phyloP scores from a whole-genome alignment of 2,329 filamentous ascomycete genomes.

The Alternaria sp. region DNA sequence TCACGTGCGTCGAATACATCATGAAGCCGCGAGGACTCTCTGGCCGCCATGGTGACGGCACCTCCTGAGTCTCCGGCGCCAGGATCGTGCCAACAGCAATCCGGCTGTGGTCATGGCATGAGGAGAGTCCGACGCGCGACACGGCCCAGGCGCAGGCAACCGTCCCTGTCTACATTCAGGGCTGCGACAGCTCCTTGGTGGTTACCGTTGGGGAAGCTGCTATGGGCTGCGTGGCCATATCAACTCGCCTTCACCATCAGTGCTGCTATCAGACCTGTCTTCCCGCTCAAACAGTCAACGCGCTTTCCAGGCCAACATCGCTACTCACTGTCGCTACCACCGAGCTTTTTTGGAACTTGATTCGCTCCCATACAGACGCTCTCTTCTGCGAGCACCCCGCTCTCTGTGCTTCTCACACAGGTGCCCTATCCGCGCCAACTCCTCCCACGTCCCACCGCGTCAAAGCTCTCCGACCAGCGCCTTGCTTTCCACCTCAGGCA shows the following conservation, averaged over 20 bases:
- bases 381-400: constrained; percentile 3
- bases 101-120: constrained; percentile 2
- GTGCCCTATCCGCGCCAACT: constrained; percentile 4
- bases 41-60: constrained; percentile 1
- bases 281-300: constrained; percentile 28
- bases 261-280: constrained; percentile 23
- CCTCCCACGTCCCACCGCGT: constrained; percentile 14
- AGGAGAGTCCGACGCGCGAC: constrained; percentile 11
- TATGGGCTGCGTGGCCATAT: constrained; percentile 14
- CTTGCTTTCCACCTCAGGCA: constrained; percentile 7
- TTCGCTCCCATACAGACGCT: constrained; percentile 27
- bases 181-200: neutral
- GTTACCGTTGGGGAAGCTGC: neutral
- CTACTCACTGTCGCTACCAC: constrained; percentile 25
- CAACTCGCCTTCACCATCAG: constrained; percentile 25
- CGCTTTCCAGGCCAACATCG: constrained; percentile 21
- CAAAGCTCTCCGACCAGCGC: constrained; percentile 12
- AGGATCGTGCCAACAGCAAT: constrained; percentile 1
- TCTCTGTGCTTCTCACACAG: constrained; percentile 11
- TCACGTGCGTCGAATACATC: constrained; percentile 1
- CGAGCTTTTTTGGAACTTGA: constrained; percentile 23
- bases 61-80: neutral
- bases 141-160: constrained; percentile 2
- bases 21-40: neutral
- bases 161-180: constrained; percentile 1